A percentile compares a stretch with the other conserved stretches of the same genome.
Evolutionary conservation across 2,329 filamentous ascomycete species (phyloP).

Genomic region (Westerdykella ornata): DNA sequence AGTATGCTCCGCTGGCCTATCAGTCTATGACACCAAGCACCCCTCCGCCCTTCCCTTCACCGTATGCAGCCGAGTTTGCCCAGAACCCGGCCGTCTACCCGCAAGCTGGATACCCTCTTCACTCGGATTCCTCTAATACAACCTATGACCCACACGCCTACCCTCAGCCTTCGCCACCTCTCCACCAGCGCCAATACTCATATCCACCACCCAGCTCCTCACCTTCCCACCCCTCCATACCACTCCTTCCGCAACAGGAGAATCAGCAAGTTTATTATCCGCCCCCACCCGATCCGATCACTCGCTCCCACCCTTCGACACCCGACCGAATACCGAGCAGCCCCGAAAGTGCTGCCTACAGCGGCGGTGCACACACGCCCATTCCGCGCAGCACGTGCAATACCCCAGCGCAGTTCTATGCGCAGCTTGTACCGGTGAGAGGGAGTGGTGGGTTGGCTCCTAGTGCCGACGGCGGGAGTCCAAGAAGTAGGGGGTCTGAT

Average conservation of each 20-base stretch:
- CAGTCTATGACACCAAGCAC: constrained; percentile 12
- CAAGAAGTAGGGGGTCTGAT: constrained; percentile 1
- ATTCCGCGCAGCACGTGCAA: constrained; percentile 16
- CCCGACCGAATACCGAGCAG: constrained; percentile 11
- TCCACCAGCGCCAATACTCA: constrained; percentile 18
- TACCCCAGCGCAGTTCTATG: constrained; percentile 34
- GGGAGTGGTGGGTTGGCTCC: constrained; percentile 1
- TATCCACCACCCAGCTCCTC: constrained; percentile 21
- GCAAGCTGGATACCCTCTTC: constrained; percentile 11
- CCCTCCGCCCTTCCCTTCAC: constrained; percentile 9
- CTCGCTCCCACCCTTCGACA: constrained; percentile 11
- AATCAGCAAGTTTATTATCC: constrained; percentile 26
- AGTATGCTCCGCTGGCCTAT: constrained; percentile 13
- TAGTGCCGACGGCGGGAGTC: background rate
- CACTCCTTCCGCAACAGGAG: constrained; percentile 4
- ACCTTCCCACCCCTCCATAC: constrained; percentile 6
- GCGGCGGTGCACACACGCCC: constrained; percentile 9
- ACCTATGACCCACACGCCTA: constrained; percentile 19
- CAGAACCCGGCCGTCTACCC: constrained; percentile 9
- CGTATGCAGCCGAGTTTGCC: constrained; percentile 8
- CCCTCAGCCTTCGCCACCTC: constrained; percentile 11
- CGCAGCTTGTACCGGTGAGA: constrained; percentile 17
- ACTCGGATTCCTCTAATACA: constrained; percentile 8
- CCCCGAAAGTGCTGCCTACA: constrained; percentile 15
- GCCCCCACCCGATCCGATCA: constrained; percentile 17